Evolutionary conservation across 257 asterid species (phyloP).

Genomic region (Gynochthodes officinalis): DNA sequence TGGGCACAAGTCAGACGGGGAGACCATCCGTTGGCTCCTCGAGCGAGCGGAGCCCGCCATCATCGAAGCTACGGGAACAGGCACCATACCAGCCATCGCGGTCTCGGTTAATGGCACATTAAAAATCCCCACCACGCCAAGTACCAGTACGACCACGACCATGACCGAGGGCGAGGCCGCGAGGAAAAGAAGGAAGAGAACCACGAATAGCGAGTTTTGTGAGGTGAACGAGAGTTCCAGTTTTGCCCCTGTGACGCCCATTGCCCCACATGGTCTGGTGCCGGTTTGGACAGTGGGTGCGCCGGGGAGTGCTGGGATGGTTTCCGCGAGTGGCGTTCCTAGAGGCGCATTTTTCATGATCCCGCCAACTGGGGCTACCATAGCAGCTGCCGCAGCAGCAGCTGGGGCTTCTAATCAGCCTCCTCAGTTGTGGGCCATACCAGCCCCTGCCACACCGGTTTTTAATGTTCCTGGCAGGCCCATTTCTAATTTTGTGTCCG

Average conservation of each 20-base stretch:
- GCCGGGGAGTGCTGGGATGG: conserved; percentile 18
- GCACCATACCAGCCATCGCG: conserved; percentile 75
- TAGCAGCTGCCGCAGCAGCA: conserved; percentile 8
- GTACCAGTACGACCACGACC: conserved; percentile 17
- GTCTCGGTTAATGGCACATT: conserved; percentile 73
- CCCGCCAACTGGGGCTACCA: conserved; percentile 38
- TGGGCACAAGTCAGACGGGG: conserved; percentile 81
- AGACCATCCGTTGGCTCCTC: conserved; percentile 75
- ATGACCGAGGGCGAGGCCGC: conserved; percentile 28
- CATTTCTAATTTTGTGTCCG: conserved; percentile 38
- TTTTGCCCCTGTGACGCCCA: conserved; percentile 66
- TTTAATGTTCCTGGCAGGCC: conserved; percentile 51
- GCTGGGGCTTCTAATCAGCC: conserved; percentile 46
- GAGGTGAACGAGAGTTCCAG: conserved; percentile 44
- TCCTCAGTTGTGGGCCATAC: conserved; percentile 77
- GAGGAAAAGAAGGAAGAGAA: conserved; percentile 44
- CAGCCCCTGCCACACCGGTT: conserved; percentile 59
- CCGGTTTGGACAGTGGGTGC: conserved; percentile 52
- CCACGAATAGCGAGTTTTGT: conserved; percentile 46
- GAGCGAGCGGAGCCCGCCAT: conserved; percentile 84
- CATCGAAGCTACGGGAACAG: conserved; percentile 75
- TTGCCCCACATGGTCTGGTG: conserved; percentile 57
- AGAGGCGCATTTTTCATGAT: conserved; percentile 62
- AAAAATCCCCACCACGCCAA: conserved; percentile 58
- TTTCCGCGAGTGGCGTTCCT: conserved; percentile 31